Evolutionary conservation across 139 green algal genomes (phyloP).

Genomic region (Gonium pectorale): DNA sequence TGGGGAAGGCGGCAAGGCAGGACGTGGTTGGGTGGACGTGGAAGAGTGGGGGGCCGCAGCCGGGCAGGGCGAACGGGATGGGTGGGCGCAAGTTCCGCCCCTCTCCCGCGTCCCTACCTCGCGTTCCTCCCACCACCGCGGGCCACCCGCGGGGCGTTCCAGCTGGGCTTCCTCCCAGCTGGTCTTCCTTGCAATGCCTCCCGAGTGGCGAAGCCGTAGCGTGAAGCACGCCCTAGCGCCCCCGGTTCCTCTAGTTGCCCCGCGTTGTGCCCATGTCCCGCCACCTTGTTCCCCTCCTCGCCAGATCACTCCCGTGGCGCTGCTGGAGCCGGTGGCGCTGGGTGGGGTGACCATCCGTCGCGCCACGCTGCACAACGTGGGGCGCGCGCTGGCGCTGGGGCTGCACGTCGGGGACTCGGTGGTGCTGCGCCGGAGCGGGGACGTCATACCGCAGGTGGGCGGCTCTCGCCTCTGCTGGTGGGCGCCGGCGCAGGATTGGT

Average conservation of each 20-base stretch:
- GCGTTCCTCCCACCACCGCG: neutral
- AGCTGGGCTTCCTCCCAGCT: too few species aligned
- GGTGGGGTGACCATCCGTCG: conserved; percentile 57
- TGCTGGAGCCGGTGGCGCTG: conserved; percentile 59
- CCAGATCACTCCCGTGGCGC: conserved; percentile 58
- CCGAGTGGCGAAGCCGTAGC: too few species aligned
- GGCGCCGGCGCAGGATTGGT: neutral
- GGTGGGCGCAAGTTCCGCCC: neutral
- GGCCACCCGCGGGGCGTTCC: too few species aligned
- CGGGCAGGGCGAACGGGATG: too few species aligned
- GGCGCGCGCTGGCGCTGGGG: conserved; percentile 29
- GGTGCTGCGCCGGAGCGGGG: conserved; percentile 58
- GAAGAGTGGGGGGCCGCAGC: neutral
- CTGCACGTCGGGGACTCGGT: conserved; percentile 61
- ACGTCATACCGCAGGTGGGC: conserved; percentile 72
- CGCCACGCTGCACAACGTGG: conserved; percentile 69
- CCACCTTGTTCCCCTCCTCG: too few species aligned
- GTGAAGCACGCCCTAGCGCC: too few species aligned
- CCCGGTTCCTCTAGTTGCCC: too few species aligned
- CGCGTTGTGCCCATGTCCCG: too few species aligned
- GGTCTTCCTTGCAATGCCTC: too few species aligned
- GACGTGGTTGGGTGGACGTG: neutral
- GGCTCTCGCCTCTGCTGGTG: neutral
- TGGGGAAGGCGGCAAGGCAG: neutral
- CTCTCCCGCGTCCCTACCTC: neutral